phyloP scores from a whole-genome alignment of 176 grass and related monocot species.

The Paspalum vaginatum region DNA sequence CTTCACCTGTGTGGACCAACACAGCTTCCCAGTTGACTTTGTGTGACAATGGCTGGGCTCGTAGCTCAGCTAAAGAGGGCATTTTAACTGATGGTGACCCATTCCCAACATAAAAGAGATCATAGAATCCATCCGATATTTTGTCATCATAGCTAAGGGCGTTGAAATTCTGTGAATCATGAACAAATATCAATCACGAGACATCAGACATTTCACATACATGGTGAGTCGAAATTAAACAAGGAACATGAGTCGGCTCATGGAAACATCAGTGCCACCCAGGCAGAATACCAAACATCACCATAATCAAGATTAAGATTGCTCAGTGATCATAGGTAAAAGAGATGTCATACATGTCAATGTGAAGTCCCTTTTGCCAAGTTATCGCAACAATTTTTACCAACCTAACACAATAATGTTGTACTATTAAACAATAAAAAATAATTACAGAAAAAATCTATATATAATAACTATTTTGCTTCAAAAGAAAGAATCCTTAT shows the following conservation, averaged over 20 bases:
- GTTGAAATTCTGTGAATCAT: constrained; percentile 81
- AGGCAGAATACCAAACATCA: constrained; percentile 4
- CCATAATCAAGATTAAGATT: not conserved
- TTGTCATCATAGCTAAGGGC: constrained; percentile 91
- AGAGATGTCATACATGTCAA: constrained; percentile 10
- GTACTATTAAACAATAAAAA: constrained; percentile 17
- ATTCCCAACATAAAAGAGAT: constrained; percentile 69
- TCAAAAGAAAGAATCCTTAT: not conserved
- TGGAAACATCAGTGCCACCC: not conserved
- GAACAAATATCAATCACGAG: constrained; percentile 35
- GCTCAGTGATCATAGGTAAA: not conserved
- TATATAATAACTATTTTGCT: constrained; percentile 2
- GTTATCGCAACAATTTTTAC: not conserved
- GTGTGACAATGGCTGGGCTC: constrained; percentile 61
- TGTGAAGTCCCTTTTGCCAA: constrained; percentile 19
- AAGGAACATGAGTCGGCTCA: constrained; percentile 1
- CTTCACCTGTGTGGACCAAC: constrained; percentile 90
- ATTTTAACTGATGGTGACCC: constrained; percentile 52
- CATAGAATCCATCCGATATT: constrained; percentile 95
- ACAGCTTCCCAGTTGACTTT: constrained; percentile 79
- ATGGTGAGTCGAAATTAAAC: constrained; percentile 10
- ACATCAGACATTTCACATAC: constrained; percentile 39
- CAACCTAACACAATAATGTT: constrained; percentile 6
- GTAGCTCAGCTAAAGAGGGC: constrained; percentile 80
- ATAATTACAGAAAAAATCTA: not conserved